A percentile compares a stretch with the other conserved stretches of the same genome.
These are phyloP conservation scores for Ogataea pini DNA, from an alignment of 805 yeast genomes.

Conservation along the genomic window DNA sequence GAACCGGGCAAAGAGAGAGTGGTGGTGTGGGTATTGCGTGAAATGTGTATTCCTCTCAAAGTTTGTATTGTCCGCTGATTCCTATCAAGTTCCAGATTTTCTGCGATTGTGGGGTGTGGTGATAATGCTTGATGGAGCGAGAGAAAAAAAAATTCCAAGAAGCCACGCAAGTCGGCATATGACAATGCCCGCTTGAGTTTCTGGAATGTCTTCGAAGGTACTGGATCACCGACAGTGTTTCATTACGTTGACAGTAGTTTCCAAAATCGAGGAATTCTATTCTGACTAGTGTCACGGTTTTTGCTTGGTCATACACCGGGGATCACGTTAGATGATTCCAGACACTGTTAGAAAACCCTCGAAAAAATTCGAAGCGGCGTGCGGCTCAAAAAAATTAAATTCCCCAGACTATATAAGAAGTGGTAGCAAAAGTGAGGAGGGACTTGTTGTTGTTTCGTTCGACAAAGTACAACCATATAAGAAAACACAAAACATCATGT, in stretches of 20 bases:
- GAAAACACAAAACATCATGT: constrained; percentile 6
- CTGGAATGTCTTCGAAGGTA: too few species aligned
- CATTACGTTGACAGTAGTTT: not conserved
- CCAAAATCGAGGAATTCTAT: too few species aligned
- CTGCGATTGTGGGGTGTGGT: not conserved
- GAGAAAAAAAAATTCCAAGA: not conserved
- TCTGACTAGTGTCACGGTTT: too few species aligned
- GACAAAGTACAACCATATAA: not conserved
- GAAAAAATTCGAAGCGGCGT: constrained; percentile 41
- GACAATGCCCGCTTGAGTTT: too few species aligned
- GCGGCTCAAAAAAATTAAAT: constrained; percentile 44
- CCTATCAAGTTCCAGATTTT: not conserved
- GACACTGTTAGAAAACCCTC: not conserved
- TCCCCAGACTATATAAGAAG: constrained; percentile 42
- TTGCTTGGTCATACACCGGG: not conserved
- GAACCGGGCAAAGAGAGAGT: too few species aligned
- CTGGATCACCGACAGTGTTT: too few species aligned
- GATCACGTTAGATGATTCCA: not conserved
- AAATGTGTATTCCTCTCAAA: too few species aligned
- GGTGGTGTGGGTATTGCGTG: too few species aligned
- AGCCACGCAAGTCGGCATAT: not conserved
- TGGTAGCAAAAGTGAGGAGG: constrained; percentile 1
- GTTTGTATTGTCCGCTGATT: not conserved
- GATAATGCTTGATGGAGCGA: not conserved
- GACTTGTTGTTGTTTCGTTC: too few species aligned